Evolutionary conservation across 2,329 filamentous ascomycete genomes (phyloP), one percentile per base, ranked within the genome.

Genomic region (Lomentospora prolificans): DNA sequence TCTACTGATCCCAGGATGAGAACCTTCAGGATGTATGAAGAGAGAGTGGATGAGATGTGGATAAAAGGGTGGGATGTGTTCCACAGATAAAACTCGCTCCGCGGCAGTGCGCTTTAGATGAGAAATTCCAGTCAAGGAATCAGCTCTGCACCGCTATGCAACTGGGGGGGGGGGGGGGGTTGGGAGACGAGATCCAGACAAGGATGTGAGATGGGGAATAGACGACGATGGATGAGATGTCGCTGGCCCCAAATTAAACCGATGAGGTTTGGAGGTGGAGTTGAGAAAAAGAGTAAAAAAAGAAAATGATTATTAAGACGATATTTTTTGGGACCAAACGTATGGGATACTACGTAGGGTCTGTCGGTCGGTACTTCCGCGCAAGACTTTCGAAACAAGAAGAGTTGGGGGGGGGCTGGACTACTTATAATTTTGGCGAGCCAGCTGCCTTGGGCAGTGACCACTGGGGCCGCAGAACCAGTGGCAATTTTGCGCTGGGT

Each of bases 391-490:
- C 69, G 66, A 72, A 75, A 73, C 69, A 68, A 66, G 67, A 65
- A 72, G 70, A 55, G 24, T 48, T 53, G 72, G 76, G 78, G 77
- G 76, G 75, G 71, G 71, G 68, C 67, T 67, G 65, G 67, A 33
- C 70, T 78, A 72, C 72, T 80, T 80, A 80, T 80, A 80, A 74
- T 79, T 79, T 76, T 78, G 66, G 59, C n/a, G 17, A 61, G 62
- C 59, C 61, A 62, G 65, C 64, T 63, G 63, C 62, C 64, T 67
- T 62, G 66, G 65, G 67, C 69, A 69, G 64, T 65, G 62, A 64
- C 70, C 69, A 72, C 64, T 73, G 72, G 71, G 71, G 72, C 70
- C 65, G 67, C 69, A 68, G 67, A 65, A 66, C 64, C 63, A 67
- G 72, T 75, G 71, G 72, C 71, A 72, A 67, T 66, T 68, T 63